A percentile compares a stretch with the other conserved stretches of the same genome.
These are phyloP conservation scores for Aeschynomene evenia DNA, from an alignment of 306 rosid genomes.

Conservation along the genomic window DNA sequence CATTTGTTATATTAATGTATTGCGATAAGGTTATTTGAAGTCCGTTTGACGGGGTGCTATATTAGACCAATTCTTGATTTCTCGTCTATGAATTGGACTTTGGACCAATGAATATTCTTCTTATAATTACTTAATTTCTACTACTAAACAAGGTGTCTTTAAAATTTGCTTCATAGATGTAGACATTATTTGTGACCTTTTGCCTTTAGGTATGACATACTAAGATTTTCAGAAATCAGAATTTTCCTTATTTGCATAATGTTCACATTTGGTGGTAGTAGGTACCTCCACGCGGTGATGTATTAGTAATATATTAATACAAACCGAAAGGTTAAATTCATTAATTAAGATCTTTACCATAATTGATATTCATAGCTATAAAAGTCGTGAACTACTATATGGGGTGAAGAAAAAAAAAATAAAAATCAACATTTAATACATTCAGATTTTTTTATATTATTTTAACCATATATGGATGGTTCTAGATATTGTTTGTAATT, in stretches of 20 bases:
- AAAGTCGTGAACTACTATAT: background rate
- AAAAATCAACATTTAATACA: background rate
- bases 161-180: background rate
- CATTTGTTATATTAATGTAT: background rate
- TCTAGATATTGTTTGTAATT: too few relatives aligned
- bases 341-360: background rate
- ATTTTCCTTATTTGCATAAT: background rate
- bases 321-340: background rate
- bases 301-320: too few relatives aligned
- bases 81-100: background rate
- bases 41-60: background rate
- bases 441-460: too few relatives aligned
- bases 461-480: too few relatives aligned
- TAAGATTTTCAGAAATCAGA: background rate
- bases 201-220: background rate
- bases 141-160: background rate
- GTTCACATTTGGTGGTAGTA: background rate
- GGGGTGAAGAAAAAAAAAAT: background rate
- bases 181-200: background rate
- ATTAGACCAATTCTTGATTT: background rate
- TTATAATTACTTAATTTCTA: background rate
- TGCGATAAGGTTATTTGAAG: background rate
- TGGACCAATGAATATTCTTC: constrained; percentile 4
- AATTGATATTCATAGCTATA: too few relatives aligned
- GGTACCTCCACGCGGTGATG: background rate